phyloP scores from a whole-genome alignment of 1,139 yeast species.

The Taphrina confusa region DNA sequence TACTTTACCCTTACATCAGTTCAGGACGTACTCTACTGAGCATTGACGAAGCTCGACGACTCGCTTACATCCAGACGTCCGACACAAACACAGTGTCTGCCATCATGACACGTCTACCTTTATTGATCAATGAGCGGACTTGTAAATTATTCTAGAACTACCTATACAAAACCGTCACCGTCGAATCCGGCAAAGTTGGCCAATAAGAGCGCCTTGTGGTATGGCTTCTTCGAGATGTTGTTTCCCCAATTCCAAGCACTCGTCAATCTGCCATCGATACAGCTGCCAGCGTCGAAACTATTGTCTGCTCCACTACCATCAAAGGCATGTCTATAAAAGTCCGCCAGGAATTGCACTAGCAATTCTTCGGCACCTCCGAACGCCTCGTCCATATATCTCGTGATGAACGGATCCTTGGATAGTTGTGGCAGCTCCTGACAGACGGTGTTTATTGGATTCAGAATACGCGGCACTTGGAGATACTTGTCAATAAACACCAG shows the following conservation, averaged over 20 bases:
- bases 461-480: conserved; percentile 69
- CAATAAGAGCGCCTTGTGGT: conserved; percentile 60
- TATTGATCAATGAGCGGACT: no score
- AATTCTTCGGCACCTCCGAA: conserved; percentile 58
- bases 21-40: no score
- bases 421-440: conserved; percentile 57
- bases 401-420: conserved; percentile 54
- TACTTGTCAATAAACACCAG: conserved; percentile 72
- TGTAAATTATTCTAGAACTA: no score
- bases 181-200: conserved; percentile 78
- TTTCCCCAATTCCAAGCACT: conserved; percentile 82
- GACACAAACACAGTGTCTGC: no score
- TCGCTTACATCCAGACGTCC: no score
- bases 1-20: no score
- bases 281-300: conserved; percentile 74
- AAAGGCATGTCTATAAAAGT: conserved; percentile 72
- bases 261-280: conserved; percentile 75
- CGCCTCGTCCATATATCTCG: conserved; percentile 57
- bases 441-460: conserved; percentile 66
- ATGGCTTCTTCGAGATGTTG: conserved; percentile 61
- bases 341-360: conserved; percentile 58
- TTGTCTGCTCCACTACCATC: conserved; percentile 75
- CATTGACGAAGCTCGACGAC: no score
- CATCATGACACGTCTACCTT: no score
- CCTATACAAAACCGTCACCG: conserved; percentile 47